Evolutionary conservation across 2,329 filamentous ascomycete genomes (phyloP), one percentile per base, ranked within the genome.

Genomic region (Alternaria rosae): DNA sequence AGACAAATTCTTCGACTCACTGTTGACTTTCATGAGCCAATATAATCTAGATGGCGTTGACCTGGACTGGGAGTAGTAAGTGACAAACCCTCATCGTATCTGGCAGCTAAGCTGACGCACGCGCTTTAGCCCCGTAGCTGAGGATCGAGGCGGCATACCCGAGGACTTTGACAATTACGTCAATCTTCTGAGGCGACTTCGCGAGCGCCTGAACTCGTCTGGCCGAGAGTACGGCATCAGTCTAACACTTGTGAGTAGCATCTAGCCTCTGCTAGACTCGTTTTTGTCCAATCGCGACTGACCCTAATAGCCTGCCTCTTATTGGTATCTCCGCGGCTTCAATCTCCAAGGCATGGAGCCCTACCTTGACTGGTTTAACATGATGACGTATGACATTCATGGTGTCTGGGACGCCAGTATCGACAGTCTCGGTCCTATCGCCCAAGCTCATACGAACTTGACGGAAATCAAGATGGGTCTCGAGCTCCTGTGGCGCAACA

Each of bases 361-460:
- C 6, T 54, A 57, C 41, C 65, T 82, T 5, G 79, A 82, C 60
- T 83, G 69, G 67, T 78, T 82, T 67, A 83, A 82, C 57, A 20
- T 84, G 28, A 84, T 84, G 82, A 74, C 71, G 1, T 84, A 84
- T 58, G 81, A 85, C 57, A 54, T 84, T 0, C 80, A 84, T 59
- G 82, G 83, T 0, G 57, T 72, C 1, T 84, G 80, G 81, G 82
- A 84, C 57, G n/a, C 45, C 0, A 30, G 65, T 0, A 71, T 69
- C 20, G 44, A 57, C 45, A 15, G 21, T 2, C 62, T 54, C 57
- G 61, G 57, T 59, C 74, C 62, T 79, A 80, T 0, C 0, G 72
- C 70, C 15, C 62, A 72, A 5, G 66, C 65, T 0, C 82, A 85
- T 59, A 82, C 82, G 0, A 84, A 85, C 60, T 50, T 84, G 1